Base-by-base conservation (phyloP, 2,329 filamentous ascomycete species). In the Diaporthe caulivora region DNA sequence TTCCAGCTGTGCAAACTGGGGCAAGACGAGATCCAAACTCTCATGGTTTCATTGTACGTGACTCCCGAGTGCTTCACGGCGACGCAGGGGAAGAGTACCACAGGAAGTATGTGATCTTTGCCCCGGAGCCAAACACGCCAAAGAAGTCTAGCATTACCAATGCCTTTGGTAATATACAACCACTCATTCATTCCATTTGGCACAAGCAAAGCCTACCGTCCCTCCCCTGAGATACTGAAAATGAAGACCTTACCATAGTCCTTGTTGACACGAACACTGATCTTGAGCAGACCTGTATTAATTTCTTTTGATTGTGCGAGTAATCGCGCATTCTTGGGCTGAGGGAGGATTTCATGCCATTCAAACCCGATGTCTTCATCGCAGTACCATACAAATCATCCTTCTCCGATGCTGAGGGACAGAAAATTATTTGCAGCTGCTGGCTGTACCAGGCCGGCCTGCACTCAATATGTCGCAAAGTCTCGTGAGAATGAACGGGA, bases 181-280 rank as follows among this genome's bases (percentile, higher is more conserved):
- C 55, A 58, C 55, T 58, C 55, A 40, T 58, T 21, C 55, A 58
- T 40, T 21, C 31, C 31, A 58, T 37, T 37, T 17, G 21, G 55
- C 11, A 31, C 34, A 11, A 24, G 13, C 5, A 21, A 58, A 24
- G 21, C 31, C 34, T 40, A 11, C 55, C 31, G 40, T 15, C 40
- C 21, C 34, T 58, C 26, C 11, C 40, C 55, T 58, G 31, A 58
- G n/a, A 58, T 42, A n/a, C 24, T 26, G 34, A 40, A 40, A 6
- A 18, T 11, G 17, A 42, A 26, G n/a, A 40, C 55, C 1, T 1
- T 11, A 2, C 26, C 34, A 10, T 5, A 26, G 1, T 18, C 55
- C 34, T 26, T 18, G n/a, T 3, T 58, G 55, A 18, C 1, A 17
- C 40, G n/a, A 17, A 26, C 2, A 5, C 37, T 34, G n/a, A 42